Conservation (phyloP, 768 basidiomycete genomes). For the Termitomyces sp. region DNA sequence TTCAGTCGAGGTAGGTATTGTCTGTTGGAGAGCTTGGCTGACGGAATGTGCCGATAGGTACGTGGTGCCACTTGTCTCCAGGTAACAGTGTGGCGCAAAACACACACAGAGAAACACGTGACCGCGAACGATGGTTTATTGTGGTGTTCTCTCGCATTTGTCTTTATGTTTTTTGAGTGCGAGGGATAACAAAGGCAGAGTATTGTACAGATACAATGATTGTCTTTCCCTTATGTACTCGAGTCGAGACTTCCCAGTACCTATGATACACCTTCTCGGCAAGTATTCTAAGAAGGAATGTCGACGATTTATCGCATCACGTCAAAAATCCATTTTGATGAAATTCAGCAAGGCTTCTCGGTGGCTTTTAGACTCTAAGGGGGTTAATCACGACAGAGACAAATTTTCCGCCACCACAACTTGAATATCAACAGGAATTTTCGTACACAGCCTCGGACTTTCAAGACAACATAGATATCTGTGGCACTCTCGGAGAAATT, state of each 20-base stretch:
- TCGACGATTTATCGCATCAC: background rate
- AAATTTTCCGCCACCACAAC: no score
- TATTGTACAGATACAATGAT: background rate
- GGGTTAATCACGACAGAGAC: background rate
- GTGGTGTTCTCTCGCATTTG: background rate
- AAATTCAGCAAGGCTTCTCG: background rate
- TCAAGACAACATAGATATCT: background rate
- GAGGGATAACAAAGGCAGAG: background rate
- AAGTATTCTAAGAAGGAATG: background rate
- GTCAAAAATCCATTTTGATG: background rate
- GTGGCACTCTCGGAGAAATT: background rate
- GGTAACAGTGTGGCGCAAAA: conserved; percentile 5
- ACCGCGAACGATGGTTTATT: background rate
- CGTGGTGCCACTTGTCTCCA: background rate
- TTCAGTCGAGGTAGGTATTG: no score
- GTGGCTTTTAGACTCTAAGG: background rate
- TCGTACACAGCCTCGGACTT: background rate
- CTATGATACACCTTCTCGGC: no score
- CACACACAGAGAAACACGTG: background rate
- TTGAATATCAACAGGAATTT: no score
- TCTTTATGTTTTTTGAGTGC: background rate
- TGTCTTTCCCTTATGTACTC: no score
- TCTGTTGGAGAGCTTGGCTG: no score
- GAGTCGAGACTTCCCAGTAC: no score
- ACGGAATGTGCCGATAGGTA: background rate